Evolutionary conservation across 2,329 filamentous ascomycete genomes (phyloP), one percentile per base, ranked within the genome.

Genomic region (Cadophora gregata): DNA sequence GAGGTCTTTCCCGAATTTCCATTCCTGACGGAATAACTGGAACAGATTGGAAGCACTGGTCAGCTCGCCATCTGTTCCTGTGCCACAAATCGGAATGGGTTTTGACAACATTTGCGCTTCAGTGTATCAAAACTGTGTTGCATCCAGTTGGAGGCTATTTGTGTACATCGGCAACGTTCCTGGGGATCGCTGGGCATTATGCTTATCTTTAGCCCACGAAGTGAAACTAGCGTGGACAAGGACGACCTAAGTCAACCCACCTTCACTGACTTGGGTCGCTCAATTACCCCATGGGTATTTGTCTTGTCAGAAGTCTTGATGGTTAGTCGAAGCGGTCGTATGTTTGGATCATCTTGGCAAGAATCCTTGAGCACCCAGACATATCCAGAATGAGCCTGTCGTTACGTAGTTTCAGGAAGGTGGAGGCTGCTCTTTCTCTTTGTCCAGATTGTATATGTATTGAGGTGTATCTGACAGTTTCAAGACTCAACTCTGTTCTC

Each of bases 391-490:
- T 5, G 21, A 24, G 12, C 10, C 31, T 16, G 27, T 59, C 56
- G 9, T 27, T 27, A 38, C 21, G 7, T 42, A 27, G 33, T 59
- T 59, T 59, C 56, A 59, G 56, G 56, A 59, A 59, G 24, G 25
- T 59, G 38, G 56, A 59, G 56, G 33, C 38, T 59, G 33, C 31
- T 42, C 56, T 42, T 59, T 42, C 56, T 42, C 3, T 21, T 56
- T 59, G 33, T 59, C 6, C 21, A 25, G 56, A 59, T 45, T 36
- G 56, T 59, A 59, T 59, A 59, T 59, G 56, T 59, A 59, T 45
- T 33, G 10, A 16, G 36, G 25, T 10, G 24, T 5, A 25, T 42
- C 36, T 59, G 36, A 25, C 21, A 59, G 6, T 19, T 45, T 25
- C 36, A 42, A 45, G 21, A 7, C 21, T 59, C 56, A 42, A 4